Percentiles rank a stretch among this genome's conserved stretches.
These are phyloP conservation scores for Lasiodiplodia sp. DNA, from an alignment of 2,329 filamentous ascomycete genomes.

Conservation along the genomic window DNA sequence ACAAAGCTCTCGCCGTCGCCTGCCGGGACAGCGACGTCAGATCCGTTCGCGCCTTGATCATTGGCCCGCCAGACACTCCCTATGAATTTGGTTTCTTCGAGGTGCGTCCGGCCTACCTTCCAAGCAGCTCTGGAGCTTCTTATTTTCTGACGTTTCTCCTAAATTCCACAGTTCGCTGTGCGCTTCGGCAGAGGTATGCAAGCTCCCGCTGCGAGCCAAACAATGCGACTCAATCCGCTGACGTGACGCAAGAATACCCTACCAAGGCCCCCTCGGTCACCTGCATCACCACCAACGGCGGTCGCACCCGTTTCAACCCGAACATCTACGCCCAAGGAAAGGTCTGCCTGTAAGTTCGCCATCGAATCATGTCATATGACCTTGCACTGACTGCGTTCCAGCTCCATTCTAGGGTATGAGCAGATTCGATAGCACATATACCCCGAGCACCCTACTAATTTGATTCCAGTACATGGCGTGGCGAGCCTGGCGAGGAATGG, in stretches of 20 bases:
- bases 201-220: slow-evolving; percentile 3
- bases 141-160: background rate
- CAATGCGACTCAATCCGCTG: background rate
- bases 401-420: slow-evolving; percentile 82
- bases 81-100: slow-evolving; percentile 99
- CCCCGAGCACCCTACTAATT: slow-evolving; percentile 30
- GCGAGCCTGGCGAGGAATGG: slow-evolving; percentile 91
- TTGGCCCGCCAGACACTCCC: slow-evolving; percentile 91
- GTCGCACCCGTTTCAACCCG: slow-evolving; percentile 89
- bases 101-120: slow-evolving; percentile 57
- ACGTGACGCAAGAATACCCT: slow-evolving; percentile 75
- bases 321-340: slow-evolving; percentile 94
- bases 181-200: slow-evolving; percentile 75
- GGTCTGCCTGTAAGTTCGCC: slow-evolving; percentile 79
- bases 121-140: background rate
- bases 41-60: slow-evolving; percentile 83
- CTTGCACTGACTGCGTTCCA: slow-evolving; percentile 45
- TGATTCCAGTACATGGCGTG: slow-evolving; percentile 81
- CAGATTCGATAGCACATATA: slow-evolving; percentile 29
- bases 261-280: slow-evolving; percentile 66
- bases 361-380: background rate
- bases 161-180: slow-evolving; percentile 68
- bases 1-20: slow-evolving; percentile 79
- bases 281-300: slow-evolving; percentile 86
- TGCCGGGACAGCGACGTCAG: slow-evolving; percentile 89